phyloP scores from a whole-genome alignment of 106 monocot species.

The Ottelia alismoides region DNA sequence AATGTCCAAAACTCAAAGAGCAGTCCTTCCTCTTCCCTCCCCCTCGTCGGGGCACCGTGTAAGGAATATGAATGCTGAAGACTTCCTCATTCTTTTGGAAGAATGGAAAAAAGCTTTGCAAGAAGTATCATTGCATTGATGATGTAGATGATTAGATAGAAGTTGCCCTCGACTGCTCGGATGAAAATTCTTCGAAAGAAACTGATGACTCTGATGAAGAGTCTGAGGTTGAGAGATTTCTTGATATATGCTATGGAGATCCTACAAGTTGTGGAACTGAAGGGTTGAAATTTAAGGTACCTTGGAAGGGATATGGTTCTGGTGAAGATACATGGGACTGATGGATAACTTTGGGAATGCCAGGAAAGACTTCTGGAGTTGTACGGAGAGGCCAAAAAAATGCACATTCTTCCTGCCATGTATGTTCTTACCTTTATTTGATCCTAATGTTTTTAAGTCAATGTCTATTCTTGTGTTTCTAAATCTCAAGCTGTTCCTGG shows the following conservation, averaged over 20 bases:
- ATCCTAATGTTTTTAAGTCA: not conserved
- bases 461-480: not conserved
- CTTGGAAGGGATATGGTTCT: slow-evolving; percentile 62
- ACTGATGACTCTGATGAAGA: slow-evolving; percentile 29
- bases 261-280: slow-evolving; percentile 22
- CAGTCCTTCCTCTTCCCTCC: too few species aligned
- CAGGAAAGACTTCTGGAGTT: slow-evolving; percentile 30
- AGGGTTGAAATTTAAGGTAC: slow-evolving; percentile 69
- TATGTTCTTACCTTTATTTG: slow-evolving; percentile 8
- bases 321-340: slow-evolving; percentile 59
- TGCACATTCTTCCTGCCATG: slow-evolving; percentile 39
- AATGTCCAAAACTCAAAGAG: too few species aligned
- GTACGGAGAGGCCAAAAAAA: slow-evolving; percentile 30
- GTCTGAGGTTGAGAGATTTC: slow-evolving; percentile 55
- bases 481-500: too few species aligned
- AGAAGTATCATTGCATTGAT: slow-evolving; percentile 11
- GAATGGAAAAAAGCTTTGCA: slow-evolving; percentile 67
- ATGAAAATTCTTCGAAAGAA: slow-evolving; percentile 6
- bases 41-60: too few species aligned
- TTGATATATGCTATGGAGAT: slow-evolving; percentile 79
- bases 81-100: slow-evolving; percentile 52
- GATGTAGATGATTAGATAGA: not conserved
- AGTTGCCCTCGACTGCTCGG: not conserved
- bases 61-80: slow-evolving; percentile 77
- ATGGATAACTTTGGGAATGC: slow-evolving; percentile 40